Evolutionary conservation across 2,329 filamentous ascomycete species (phyloP).

Genomic region (Fusarium duplospermum): DNA sequence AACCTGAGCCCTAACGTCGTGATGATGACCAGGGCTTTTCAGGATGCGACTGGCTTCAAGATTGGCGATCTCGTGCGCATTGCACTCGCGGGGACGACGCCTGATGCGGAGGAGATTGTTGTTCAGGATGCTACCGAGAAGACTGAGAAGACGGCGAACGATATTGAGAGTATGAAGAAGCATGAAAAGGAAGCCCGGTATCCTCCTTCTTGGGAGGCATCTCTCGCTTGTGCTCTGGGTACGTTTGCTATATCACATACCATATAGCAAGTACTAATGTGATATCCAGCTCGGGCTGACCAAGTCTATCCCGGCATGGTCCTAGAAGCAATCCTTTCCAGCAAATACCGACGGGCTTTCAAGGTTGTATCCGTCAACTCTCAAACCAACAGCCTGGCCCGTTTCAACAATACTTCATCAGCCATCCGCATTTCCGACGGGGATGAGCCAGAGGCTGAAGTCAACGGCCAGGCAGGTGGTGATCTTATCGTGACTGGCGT

Average conservation of each 20-base stretch:
- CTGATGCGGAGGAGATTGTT: conserved; percentile 67
- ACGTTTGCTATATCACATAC: conserved; percentile 10
- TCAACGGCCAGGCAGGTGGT: conserved; percentile 37
- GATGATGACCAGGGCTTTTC: conserved; percentile 79
- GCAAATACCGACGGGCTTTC: conserved; percentile 59
- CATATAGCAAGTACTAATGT: conserved; percentile 3
- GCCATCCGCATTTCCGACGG: conserved; percentile 53
- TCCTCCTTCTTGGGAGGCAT: conserved; percentile 51
- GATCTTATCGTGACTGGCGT: conserved; percentile 66
- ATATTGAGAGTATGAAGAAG: conserved; percentile 18
- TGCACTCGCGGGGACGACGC: conserved; percentile 65
- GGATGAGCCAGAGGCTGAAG: conserved; percentile 30
- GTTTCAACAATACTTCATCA: conserved; percentile 54
- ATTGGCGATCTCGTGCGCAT: conserved; percentile 74
- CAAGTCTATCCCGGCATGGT: conserved; percentile 76
- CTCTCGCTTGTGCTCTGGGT: conserved; percentile 51
- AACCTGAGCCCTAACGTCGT: conserved; percentile 75
- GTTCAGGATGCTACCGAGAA: conserved; percentile 67
- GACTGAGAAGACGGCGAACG: conserved; percentile 16
- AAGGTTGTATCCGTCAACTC: conserved; percentile 67
- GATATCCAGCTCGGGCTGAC: conserved; percentile 67
- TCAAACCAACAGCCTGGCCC: conserved; percentile 56
- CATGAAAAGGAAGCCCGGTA: conserved; percentile 46
- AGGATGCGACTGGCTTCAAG: conserved; percentile 78
- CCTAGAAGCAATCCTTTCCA: conserved; percentile 68